Evolutionary conservation across 768 basidiomycete genomes (phyloP), one percentile per base, ranked within the genome.

Genomic region (Tricholoma flavovirens): DNA sequence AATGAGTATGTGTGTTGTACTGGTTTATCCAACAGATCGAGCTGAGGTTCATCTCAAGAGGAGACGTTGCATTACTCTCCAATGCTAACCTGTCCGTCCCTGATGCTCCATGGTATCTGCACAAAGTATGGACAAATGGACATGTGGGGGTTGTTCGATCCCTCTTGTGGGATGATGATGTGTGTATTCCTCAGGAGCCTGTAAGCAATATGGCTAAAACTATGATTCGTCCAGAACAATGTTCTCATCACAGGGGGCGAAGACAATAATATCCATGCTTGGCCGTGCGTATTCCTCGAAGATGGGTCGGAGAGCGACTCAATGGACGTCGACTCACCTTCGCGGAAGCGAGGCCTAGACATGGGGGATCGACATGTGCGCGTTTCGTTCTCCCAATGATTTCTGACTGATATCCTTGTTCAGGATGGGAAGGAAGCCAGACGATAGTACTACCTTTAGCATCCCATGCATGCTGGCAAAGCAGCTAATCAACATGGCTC

Each of bases 61-160:
- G 85, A 32, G 83, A 87, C 56, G 62, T 81, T 17, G 82, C 82
- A 4, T 66, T 86, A 29, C 63, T 85, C 14, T 80, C 83, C 8
- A 77, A 73, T 56, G 64, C 65, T 21, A 67, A 79, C 58, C 62
- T 75, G 15, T 68, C 73, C 10, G 66, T 66, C 30, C 61, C 72
- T 1, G 67, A 62, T 17, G 66, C 75, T 5, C 72, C 77, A 0
- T 86, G 83, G 83, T 69, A 65, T 42, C 64, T 86, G 19, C 73
- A 76, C 40, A 78, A 76, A 50, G 63, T 77, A 3, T 86, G 83
- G 83, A 71, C 78, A 12, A 72, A 73, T 10, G 81, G 80, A 7
- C 85, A 87, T 62, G 63, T 68, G 5, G 84, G 83, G 3, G 62
- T 87, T 17, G 80, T 87, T 2, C 76, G 85, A 21, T 78, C 80